These are phyloP conservation scores for Phialophora chinensis DNA, from an alignment of 2,329 filamentous ascomycete species.

Conservation along the genomic window DNA sequence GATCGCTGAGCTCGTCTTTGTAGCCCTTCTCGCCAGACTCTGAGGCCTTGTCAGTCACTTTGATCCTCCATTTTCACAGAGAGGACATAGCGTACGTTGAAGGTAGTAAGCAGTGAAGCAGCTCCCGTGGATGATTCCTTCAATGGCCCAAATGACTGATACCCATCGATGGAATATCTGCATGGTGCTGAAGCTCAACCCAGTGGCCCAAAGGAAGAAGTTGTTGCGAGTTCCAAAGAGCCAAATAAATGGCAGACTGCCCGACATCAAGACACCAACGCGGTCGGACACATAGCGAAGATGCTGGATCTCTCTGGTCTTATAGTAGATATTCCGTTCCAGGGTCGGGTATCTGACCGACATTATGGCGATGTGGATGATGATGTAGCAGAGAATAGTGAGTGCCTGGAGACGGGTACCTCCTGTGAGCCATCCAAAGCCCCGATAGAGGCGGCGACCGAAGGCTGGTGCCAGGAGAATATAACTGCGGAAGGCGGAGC, in stretches of 20 bases:
- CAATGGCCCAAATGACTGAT: neutral
- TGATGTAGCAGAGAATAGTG: neutral
- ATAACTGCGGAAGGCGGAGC: neutral
- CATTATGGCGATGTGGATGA: conserved; percentile 1
- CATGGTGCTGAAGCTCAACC: conserved; percentile 9
- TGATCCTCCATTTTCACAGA: neutral
- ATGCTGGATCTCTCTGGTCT: neutral
- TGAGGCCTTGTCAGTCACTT: neutral
- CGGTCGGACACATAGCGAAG: conserved; percentile 3
- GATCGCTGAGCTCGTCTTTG: neutral
- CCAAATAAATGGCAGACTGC: neutral
- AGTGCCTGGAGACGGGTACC: neutral
- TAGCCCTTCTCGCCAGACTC: neutral
- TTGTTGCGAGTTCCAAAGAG: conserved; percentile 7
- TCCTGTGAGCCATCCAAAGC: conserved; percentile 3
- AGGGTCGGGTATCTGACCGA: neutral
- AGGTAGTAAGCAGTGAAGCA: conserved; percentile 1
- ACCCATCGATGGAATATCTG: conserved; percentile 10
- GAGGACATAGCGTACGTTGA: neutral
- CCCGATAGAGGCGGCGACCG: neutral
- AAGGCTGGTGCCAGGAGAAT: conserved; percentile 1
- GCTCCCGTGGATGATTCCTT: conserved; percentile 4
- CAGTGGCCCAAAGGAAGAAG: conserved; percentile 7
- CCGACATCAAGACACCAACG: conserved; percentile 1
- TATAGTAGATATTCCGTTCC: conserved; percentile 3